These are phyloP conservation scores for Flaveria trinervia DNA, from an alignment of 129 eudicot genomes.

Conservation along the genomic window DNA sequence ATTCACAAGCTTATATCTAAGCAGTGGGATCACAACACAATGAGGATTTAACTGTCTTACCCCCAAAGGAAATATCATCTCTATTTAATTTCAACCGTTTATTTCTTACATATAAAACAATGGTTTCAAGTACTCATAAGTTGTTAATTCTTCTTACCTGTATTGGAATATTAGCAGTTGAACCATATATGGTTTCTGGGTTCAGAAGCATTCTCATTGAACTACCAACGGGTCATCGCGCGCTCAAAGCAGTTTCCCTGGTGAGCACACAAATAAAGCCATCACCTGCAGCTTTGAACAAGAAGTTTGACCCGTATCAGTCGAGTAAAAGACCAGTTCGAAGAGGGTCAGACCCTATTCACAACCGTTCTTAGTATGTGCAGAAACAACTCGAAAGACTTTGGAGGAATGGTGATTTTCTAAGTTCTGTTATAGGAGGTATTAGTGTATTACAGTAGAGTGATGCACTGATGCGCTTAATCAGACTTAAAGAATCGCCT, in stretches of 20 bases:
- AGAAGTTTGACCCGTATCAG: constrained; percentile 48
- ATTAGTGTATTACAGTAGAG: constrained; percentile 35
- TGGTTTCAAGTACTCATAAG: constrained; percentile 44
- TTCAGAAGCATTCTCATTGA: constrained; percentile 44
- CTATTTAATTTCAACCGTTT: constrained; percentile 9
- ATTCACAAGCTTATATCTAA: constrained; percentile 41
- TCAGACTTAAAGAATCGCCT: constrained; percentile 35
- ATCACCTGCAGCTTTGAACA: constrained; percentile 41
- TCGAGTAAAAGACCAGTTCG: constrained; percentile 74
- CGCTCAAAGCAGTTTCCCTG: constrained; percentile 39
- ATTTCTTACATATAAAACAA: constrained; percentile 38
- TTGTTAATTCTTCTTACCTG: constrained; percentile 50
- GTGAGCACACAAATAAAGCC: constrained; percentile 38
- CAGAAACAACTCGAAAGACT: constrained; percentile 27
- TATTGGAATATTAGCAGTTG: constrained; percentile 49
- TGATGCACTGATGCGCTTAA: constrained; percentile 48
- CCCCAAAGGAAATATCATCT: constrained; percentile 30
- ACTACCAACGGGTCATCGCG: constrained; percentile 28
- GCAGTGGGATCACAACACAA: constrained; percentile 39
- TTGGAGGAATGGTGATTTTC: constrained; percentile 26
- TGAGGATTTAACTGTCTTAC: constrained; percentile 39
- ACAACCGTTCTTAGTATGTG: constrained; percentile 59
- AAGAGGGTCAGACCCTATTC: constrained; percentile 94
- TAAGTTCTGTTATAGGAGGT: constrained; percentile 17
- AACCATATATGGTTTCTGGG: constrained; percentile 52